Base-by-base conservation (phyloP, 805 yeast species). In the Saccharomycopsis babjevae region DNA sequence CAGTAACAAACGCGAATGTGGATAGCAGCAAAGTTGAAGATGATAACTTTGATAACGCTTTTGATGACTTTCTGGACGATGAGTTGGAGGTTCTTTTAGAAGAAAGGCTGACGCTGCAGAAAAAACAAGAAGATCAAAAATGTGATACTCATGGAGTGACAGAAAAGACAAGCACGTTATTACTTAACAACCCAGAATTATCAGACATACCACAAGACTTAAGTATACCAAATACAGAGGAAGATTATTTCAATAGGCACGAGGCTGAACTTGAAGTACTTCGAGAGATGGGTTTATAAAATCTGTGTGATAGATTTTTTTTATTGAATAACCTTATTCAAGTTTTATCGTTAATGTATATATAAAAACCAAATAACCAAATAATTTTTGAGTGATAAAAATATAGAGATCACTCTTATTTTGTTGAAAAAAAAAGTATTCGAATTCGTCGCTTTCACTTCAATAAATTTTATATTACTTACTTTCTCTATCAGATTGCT, bases 221-320 rank as follows among this genome's bases (percentile, higher is more conserved):
- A 18, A 32, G 15, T 10, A 30, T 42, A 15, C 40, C 20, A 15
- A 22, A 40, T 22, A 46, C 52, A n/a, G 56, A 54, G 10, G 55
- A 65, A 18, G 60, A 52, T 1, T 36, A 60, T 36, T 63, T 40
- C 11, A 67, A 77, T 67, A 82, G 46, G 1, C 52, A 62, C 36
- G 65, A 58, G 25, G 68, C 78, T 67, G 82, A 81, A 73, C 63
- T 79, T 79, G 63, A 76, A 63, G 66, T 78, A 67, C 68, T 79
- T 69, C 56, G 77, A 71, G 71, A 73, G 74, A 46, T 82, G 82
- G 50, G 82, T 74, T 61, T 79, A 75, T 68, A 75, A 79, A 30
- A 30, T 11, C 3, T 16, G 20, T 36, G 43, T 32, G 2, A 40
- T 16, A 18, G 7, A n/a, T 40, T 40, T 40, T n/a, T 40, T 40